Base-by-base conservation (phyloP, 805 yeast species). In the Lachancea kluyveri region DNA sequence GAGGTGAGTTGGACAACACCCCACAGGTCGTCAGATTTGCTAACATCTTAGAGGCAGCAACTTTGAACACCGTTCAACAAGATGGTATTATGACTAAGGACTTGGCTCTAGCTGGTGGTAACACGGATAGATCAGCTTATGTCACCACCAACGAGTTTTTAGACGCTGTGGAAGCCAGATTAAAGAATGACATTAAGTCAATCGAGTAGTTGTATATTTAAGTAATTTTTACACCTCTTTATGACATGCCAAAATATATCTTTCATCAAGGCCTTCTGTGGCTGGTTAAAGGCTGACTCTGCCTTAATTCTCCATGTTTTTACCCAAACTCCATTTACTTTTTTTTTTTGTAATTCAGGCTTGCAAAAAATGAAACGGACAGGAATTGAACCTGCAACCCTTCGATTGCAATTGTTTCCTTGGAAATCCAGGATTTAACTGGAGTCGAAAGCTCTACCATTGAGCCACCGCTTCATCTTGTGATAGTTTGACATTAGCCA, bases 1-100 rank as follows among this genome's bases (percentile, higher is more conserved):
- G 92, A 70, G 92, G 90, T 50, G 76, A 70, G 54, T 64, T 82
- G 44, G 92, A 82, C 54, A 59, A 59, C 21, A 82, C 87, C 17
- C 81, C 80, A 19, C 83, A 75, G 3, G 84, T 81, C 31, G 73
- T 77, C 28, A 61, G 69, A 27, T 82, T 82, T 52, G 87, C 83
- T 24, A 62, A 76, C 41, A 54, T 61, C 25, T 67, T 82, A 45
- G 92, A 82, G 60, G 54, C 67, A 36, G 78, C 80, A 31, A 80
- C 83, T 31, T 50, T 81, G 31, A 81, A 79, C 46, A 78, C 87
- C 16, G 92, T 82, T 30, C 77, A 77, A 42, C 64, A 65, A 40
- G 88, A 80, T 51, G 79, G 81, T 39, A 72, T 79, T 45, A 80
- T 81, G 88, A 82, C 92, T 36, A 82, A 82, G 56, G 92, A 82